A percentile compares a stretch with the other conserved stretches of the same genome.
phyloP scores from a whole-genome alignment of 768 basidiomycete genomes.

The Lyophyllum atratum region DNA sequence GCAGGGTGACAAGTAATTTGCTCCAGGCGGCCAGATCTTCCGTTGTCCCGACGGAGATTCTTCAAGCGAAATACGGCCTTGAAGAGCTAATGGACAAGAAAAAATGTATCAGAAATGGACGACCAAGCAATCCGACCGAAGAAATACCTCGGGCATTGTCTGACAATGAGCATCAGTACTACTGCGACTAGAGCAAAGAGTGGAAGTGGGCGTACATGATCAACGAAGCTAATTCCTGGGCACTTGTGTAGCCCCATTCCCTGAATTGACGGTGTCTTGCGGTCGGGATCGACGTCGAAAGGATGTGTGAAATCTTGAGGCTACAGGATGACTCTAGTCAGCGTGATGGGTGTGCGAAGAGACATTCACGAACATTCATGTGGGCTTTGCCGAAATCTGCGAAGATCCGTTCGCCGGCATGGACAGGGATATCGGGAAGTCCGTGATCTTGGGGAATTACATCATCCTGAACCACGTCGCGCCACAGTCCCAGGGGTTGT shows the following conservation, averaged over 20 bases:
- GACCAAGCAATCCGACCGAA: too few relatives aligned
- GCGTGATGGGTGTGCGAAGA: not conserved
- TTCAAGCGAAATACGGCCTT: constrained; percentile 19
- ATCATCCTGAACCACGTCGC: constrained; percentile 10
- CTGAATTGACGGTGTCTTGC: constrained; percentile 16
- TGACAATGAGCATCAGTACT: not conserved
- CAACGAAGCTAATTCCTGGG: constrained; percentile 22
- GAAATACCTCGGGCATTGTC: constrained; percentile 25
- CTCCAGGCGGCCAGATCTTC: constrained; percentile 13
- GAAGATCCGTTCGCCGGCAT: constrained; percentile 19
- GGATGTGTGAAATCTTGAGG: constrained; percentile 13
- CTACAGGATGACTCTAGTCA: constrained; percentile 1
- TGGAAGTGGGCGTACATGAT: constrained; percentile 13
- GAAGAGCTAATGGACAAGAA: constrained; percentile 12
- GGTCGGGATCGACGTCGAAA: constrained; percentile 9
- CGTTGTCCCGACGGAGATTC: constrained; percentile 9
- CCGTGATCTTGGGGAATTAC: constrained; percentile 11
- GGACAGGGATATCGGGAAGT: constrained; percentile 8
- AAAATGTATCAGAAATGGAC: not conserved
- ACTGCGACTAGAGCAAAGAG: not conserved
- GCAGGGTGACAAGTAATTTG: constrained; percentile 9
- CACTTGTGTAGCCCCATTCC: constrained; percentile 28
- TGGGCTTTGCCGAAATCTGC: constrained; percentile 14
- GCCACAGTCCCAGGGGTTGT: constrained; percentile 18
- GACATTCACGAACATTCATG: constrained; percentile 13